Evolutionary conservation across 805 yeast species (phyloP), one percentile per base, ranked within the genome.

Genomic region (Dipodascopsis tothii): DNA sequence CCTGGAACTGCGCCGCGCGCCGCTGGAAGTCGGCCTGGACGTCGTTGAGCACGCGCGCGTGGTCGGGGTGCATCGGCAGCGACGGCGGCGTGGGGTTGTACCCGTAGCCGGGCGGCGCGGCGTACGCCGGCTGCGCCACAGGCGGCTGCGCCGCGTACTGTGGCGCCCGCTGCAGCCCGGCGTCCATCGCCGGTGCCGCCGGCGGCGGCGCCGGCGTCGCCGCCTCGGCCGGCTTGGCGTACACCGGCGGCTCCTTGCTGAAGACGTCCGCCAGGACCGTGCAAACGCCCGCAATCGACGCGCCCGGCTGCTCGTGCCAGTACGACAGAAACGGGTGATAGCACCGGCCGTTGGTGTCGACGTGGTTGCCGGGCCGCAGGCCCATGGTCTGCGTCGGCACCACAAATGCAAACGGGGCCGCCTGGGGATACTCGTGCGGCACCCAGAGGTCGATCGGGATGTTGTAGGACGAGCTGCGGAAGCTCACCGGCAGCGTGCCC

Each of bases 361-460:
- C 74, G 53, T 74, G 69, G 51, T 77, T 79, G 21, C 81, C 80
- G 0, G 87, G 81, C 33, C 68, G 68, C 16, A 81, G 59, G 28
- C 68, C 59, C 63, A 69, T 68, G 11, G 58, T 59, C 28, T 65
- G 66, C n/a, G 77, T 71, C 2, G 81, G 78, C 18, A 72, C 69
- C 7, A 87, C 74, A 56, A 69, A 82, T 0, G 77, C 72, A n/a
- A 77, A 54, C 0, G 96, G 96, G 1, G 80, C 71, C 2, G 64
- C 67, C n/a, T 56, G 53, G 0, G 96, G 95, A 52, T 83, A 87
- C 20, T 69, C 67, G 21, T 71, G 70, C 0, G 95, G 94, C 3
- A 88, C 56, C 94, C 95, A 86, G 3, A 87, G 60, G 42, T 77
- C 78, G 9, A 86, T 56, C 0, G 87, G 88, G 16, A 75, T 63